phyloP scores from a whole-genome alignment of 768 basidiomycete species.

The Amylocystis lapponica region DNA sequence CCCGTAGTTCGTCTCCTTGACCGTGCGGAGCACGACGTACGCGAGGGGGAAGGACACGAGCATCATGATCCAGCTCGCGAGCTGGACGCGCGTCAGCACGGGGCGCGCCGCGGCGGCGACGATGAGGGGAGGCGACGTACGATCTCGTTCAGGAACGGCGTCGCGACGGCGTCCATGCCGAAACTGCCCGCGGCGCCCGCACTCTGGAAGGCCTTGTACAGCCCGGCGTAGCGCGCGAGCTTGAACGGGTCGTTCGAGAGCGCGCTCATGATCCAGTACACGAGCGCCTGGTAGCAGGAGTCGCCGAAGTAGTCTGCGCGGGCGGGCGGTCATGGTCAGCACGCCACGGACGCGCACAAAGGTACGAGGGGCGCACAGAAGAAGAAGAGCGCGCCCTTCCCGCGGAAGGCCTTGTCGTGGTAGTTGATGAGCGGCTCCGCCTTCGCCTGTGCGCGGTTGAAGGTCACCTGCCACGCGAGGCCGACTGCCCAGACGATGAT shows the following conservation, averaged over 20 bases:
- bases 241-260: slow-evolving; percentile 41
- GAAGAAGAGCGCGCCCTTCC: slow-evolving; percentile 34
- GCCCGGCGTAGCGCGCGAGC: slow-evolving; percentile 38
- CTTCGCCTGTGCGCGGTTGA: slow-evolving; percentile 21
- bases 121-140: slow-evolving; percentile 8
- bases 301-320: slow-evolving; percentile 33
- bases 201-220: slow-evolving; percentile 36
- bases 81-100: slow-evolving; percentile 14
- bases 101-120: neutral
- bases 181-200: slow-evolving; percentile 34
- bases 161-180: slow-evolving; percentile 40
- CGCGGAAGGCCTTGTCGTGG: slow-evolving; percentile 27
- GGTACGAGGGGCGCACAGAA: slow-evolving; percentile 26
- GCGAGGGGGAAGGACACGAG: slow-evolving; percentile 31
- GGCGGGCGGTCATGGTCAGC: neutral
- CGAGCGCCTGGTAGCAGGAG: slow-evolving; percentile 32
- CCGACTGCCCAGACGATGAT: slow-evolving; percentile 34
- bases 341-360: neutral
- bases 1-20: slow-evolving; percentile 34
- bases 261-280: slow-evolving; percentile 36
- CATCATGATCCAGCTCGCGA: slow-evolving; percentile 31
- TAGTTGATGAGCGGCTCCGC: slow-evolving; percentile 21
- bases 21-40: slow-evolving; percentile 25
- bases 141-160: slow-evolving; percentile 39
- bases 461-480: slow-evolving; percentile 36